Evolutionary conservation across 2,329 filamentous ascomycete species (phyloP), one percentile per base, ranked within the genome.

Genomic region (Penicillium sp.): DNA sequence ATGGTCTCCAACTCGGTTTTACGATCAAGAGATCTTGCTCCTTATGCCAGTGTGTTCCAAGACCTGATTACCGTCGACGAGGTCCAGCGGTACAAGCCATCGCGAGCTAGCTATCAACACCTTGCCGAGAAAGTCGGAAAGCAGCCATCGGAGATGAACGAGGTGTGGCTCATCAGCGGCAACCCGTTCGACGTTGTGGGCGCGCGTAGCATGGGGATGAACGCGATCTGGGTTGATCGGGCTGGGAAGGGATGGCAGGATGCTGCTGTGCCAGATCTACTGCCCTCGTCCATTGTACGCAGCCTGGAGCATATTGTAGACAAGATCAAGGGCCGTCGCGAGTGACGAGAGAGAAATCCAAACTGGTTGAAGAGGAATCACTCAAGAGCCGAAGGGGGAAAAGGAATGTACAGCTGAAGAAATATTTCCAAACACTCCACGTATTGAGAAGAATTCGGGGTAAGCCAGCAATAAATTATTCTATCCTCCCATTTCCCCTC

Each of bases 151-250:
- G 69, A 81, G 19, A 78, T 82, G 65, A 77, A 73, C 1, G 78
- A 84, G 28, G 81, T 92, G 15, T 92, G 89, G 88, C 75, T 93
- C 8, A 83, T 93, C 6, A 90, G 85, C 66, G 85, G 86, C 1
- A 93, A 93, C 72, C 87, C 90, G 2, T 93, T 93, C 72, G 90
- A 93, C 72, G 79, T 90, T 17, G 83, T 88, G 0, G 90, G 91
- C 0, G 88, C 89, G 0, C 82, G 81, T 63, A 81, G 81, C 1
- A 81, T 83, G 5, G 89, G 89, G 0, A 78, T 92, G 77, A 82
- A 84, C 68, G 84, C 87, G 26, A 86, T 83, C 13, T 92, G 88
- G 87, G 84, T 93, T 6, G 88, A 92, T 77, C 79, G 90, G 28
- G 75, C 72, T 15, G 84, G 85, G 0, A 80, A 75, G 9, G 89